Evolutionary conservation across 2,329 filamentous ascomycete species (phyloP).

Genomic region (Arthrocladium fulminans): DNA sequence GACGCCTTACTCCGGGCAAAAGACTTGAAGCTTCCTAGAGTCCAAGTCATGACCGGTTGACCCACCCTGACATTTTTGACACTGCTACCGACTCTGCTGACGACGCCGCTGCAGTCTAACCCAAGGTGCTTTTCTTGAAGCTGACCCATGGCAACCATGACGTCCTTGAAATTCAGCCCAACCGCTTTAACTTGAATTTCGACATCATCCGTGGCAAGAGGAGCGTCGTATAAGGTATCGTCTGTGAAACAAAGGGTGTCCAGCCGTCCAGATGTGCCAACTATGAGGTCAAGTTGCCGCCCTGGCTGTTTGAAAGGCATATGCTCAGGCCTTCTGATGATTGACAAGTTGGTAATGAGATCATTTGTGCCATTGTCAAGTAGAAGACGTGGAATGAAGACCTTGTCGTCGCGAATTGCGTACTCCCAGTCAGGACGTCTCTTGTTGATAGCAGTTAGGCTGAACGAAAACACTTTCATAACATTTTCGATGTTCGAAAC

Average conservation of each 20-base stretch:
- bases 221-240: neutral
- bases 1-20: neutral
- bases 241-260: neutral
- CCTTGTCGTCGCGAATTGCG: neutral
- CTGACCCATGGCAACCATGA: conserved; percentile 23
- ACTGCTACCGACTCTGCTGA: conserved; percentile 19
- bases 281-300: neutral
- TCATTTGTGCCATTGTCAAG: neutral
- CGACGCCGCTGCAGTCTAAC: conserved; percentile 24
- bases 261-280: neutral
- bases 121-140: conserved; percentile 20
- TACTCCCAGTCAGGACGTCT: conserved; percentile 2
- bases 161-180: conserved; percentile 26
- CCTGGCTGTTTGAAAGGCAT: neutral
- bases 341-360: neutral
- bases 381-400: neutral
- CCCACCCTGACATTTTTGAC: conserved; percentile 18
- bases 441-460: neutral
- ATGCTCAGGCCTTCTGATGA: neutral
- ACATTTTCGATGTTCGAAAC: too few relatives aligned
- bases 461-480: conserved; percentile 11
- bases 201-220: conserved; percentile 13
- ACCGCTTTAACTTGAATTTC: conserved; percentile 25
- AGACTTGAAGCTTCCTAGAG: neutral
- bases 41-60: conserved; percentile 24